Evolutionary conservation across 495 filamentous ascomycete species (phyloP).

Genomic region (Friedmanniomyces simplex): DNA sequence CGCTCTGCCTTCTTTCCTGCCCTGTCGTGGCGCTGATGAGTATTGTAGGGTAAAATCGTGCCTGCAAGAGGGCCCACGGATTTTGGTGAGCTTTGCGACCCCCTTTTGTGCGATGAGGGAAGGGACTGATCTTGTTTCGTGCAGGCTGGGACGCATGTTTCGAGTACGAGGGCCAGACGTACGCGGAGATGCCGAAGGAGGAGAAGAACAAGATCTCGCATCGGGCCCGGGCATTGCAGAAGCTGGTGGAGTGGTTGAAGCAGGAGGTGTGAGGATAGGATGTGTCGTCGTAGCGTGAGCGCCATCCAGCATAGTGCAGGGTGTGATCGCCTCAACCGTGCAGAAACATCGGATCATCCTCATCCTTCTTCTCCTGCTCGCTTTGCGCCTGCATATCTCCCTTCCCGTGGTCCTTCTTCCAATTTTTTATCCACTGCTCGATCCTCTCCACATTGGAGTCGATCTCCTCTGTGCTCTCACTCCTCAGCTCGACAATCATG

Average conservation of each 20-base stretch:
- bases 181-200: conserved; percentile 89
- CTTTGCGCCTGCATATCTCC: conserved; percentile 11
- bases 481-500: conserved; percentile 81
- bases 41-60: conserved; percentile 57
- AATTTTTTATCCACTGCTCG: conserved; percentile 66
- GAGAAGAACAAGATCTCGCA: conserved; percentile 93
- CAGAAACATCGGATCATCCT: conserved; percentile 21
- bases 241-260: conserved; percentile 75
- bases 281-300: background rate
- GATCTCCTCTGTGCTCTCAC: conserved; percentile 70
- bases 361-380: conserved; percentile 12
- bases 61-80: conserved; percentile 59
- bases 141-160: conserved; percentile 91
- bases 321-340: conserved; percentile 5
- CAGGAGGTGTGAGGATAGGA: conserved; percentile 9
- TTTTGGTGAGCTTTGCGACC: conserved; percentile 56
- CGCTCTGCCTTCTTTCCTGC: background rate
- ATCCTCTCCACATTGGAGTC: conserved; percentile 81
- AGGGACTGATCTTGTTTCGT: conserved; percentile 1
- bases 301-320: background rate
- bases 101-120: background rate
- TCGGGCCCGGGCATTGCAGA: conserved; percentile 71
- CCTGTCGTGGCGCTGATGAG: background rate
- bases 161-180: conserved; percentile 88
- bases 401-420: conserved; percentile 56